phyloP scores from a whole-genome alignment of 2,329 filamentous ascomycete genomes.

The Colletotrichum brevisporum region DNA sequence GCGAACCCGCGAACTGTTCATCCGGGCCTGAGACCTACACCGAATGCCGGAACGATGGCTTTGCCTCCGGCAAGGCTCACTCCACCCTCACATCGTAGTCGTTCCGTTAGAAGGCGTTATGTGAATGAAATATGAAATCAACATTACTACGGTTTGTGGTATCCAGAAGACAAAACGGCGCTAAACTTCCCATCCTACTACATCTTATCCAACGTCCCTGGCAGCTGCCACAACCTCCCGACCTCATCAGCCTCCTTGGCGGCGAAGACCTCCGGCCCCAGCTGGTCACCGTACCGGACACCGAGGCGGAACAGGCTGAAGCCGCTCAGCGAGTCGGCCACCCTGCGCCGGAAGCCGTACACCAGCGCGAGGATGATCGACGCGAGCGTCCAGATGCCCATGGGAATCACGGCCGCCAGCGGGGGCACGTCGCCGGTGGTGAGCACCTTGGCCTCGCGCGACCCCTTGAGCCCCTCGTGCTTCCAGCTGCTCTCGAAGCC shows the following conservation, averaged over 20 bases:
- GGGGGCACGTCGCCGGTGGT: not conserved
- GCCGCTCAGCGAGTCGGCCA: constrained; percentile 10
- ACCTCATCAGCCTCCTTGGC: constrained; percentile 12
- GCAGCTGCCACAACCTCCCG: not conserved
- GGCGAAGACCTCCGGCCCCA: not conserved
- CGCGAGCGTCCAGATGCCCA: not conserved
- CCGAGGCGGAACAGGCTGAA: constrained; percentile 13
- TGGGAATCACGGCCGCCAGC: not conserved
- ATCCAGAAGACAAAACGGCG: not conserved
- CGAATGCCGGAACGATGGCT: too few relatives aligned
- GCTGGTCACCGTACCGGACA: not conserved
- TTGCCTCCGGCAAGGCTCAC: too few relatives aligned
- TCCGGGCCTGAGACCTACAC: too few relatives aligned
- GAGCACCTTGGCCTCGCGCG: constrained; percentile 9
- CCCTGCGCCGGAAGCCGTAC: not conserved
- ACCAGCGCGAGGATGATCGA: not conserved
- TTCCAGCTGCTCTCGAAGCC: constrained; percentile 1
- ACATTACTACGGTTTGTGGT: not conserved
- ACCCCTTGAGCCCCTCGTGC: not conserved
- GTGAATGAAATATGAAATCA: not conserved
- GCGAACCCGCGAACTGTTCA: too few relatives aligned
- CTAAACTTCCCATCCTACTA: not conserved
- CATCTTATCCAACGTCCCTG: constrained; percentile 2
- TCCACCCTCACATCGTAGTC: too few relatives aligned
- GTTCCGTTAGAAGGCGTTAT: too few relatives aligned